phyloP scores from a whole-genome alignment of 768 basidiomycete species.

The Hemileccinum impolitum region DNA sequence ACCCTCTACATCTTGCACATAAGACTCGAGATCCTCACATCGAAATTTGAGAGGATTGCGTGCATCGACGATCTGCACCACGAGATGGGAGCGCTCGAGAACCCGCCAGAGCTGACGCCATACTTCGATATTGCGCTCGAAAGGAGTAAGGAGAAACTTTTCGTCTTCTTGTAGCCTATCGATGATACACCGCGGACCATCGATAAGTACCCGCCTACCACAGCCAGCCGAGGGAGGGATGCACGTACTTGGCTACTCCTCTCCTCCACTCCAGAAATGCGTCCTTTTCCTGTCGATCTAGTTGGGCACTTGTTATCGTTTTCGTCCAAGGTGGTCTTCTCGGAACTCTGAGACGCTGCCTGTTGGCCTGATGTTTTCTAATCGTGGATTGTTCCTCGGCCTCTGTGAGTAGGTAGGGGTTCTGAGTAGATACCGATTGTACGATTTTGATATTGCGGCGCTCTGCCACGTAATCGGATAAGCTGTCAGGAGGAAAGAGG shows the following conservation, averaged over 20 bases:
- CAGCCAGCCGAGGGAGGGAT: background rate
- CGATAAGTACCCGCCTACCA: background rate
- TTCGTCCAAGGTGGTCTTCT: slow-evolving; percentile 89
- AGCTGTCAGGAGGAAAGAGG: slow-evolving; percentile 1
- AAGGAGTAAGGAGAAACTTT: slow-evolving; percentile 87
- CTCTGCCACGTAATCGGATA: slow-evolving; percentile 40
- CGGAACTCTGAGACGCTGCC: slow-evolving; percentile 77
- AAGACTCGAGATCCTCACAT: slow-evolving; percentile 86
- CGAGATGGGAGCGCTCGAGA: slow-evolving; percentile 87
- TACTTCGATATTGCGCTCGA: slow-evolving; percentile 96
- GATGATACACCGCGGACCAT: background rate
- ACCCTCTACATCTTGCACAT: slow-evolving; percentile 82
- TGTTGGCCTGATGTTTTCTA: slow-evolving; percentile 73
- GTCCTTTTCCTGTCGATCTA: slow-evolving; percentile 87
- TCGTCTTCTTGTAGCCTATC: slow-evolving; percentile 82
- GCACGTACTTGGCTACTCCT: slow-evolving; percentile 81
- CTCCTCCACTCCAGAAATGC: slow-evolving; percentile 93
- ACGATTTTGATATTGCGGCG: slow-evolving; percentile 79
- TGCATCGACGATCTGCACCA: slow-evolving; percentile 96
- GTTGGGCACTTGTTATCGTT: slow-evolving; percentile 65
- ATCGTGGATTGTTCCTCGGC: slow-evolving; percentile 76
- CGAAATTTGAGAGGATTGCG: slow-evolving; percentile 91
- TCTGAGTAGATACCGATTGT: slow-evolving; percentile 54
- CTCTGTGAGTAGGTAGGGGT: slow-evolving; percentile 82
- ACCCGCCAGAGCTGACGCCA: slow-evolving; percentile 99